phyloP scores from a whole-genome alignment of 345 rosid genomes.

The Bretschneidera sinensis region DNA sequence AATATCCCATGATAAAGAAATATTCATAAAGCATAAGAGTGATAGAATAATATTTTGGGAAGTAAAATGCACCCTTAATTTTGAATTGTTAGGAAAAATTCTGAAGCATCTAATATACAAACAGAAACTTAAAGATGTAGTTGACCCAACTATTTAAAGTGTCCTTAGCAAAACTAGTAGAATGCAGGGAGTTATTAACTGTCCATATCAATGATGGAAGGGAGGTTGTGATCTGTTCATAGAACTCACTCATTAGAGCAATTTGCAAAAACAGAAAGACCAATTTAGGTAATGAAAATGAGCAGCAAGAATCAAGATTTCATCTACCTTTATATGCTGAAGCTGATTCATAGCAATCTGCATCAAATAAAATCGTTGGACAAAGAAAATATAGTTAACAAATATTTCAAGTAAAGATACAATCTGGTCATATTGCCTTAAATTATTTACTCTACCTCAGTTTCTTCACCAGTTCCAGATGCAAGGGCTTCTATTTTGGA shows the following conservation, averaged over 20 bases:
- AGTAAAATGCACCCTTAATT: background rate
- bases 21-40: conserved; percentile 1
- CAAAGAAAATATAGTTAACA: conserved; percentile 2
- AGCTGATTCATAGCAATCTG: conserved; percentile 50
- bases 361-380: conserved; percentile 16
- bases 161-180: background rate
- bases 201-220: background rate
- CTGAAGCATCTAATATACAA: background rate
- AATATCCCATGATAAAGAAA: background rate
- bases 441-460: conserved; percentile 42
- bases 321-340: conserved; percentile 62
- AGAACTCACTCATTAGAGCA: background rate
- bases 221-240: too few species aligned
- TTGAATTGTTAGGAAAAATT: background rate
- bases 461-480: conserved; percentile 56
- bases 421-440: conserved; percentile 9
- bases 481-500: conserved; percentile 62
- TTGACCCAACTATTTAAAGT: background rate
- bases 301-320: background rate
- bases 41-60: conserved; percentile 2
- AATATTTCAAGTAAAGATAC: conserved; percentile 14
- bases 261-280: too few species aligned
- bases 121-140: background rate
- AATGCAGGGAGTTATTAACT: background rate
- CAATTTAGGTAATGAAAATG: conserved; percentile 3